Percentiles rank a stretch among this genome's conserved stretches.
These are phyloP conservation scores for Calonectria crousiana DNA, from an alignment of 2,329 filamentous ascomycete species.

Conservation along the genomic window DNA sequence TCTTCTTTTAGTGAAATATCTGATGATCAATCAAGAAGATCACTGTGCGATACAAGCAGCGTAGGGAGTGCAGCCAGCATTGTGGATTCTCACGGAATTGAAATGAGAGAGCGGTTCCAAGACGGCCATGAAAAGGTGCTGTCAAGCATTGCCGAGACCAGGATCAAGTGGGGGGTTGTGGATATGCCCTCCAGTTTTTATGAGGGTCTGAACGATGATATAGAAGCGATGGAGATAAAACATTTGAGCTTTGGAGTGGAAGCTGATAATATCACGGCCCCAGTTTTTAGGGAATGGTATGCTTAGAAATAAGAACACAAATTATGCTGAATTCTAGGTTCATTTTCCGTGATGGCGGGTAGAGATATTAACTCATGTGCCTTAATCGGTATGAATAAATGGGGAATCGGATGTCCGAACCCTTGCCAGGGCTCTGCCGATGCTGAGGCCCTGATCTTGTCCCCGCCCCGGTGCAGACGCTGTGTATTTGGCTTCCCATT, in stretches of 20 bases:
- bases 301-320: not conserved
- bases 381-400: not conserved
- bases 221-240: not conserved
- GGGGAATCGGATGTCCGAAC: not conserved
- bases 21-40: not conserved
- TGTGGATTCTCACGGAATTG: not conserved
- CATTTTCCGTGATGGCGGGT: not conserved
- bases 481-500: not conserved
- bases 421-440: not conserved
- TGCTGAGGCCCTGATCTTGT: not conserved
- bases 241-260: slow-evolving; percentile 3
- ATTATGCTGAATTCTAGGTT: not conserved
- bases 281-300: not conserved
- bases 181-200: not conserved
- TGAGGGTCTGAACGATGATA: not conserved
- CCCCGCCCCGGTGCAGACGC: not conserved
- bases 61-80: not conserved
- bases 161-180: slow-evolving; percentile 1
- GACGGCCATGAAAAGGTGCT: not conserved
- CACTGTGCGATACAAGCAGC: not conserved
- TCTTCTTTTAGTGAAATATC: not conserved
- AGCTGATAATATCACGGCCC: not conserved
- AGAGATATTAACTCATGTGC: not conserved
- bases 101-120: not conserved
- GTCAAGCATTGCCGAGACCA: not conserved